These are phyloP conservation scores for Scenedesmus sp. DNA, from an alignment of 163 green algal species.

Conservation along the genomic window DNA sequence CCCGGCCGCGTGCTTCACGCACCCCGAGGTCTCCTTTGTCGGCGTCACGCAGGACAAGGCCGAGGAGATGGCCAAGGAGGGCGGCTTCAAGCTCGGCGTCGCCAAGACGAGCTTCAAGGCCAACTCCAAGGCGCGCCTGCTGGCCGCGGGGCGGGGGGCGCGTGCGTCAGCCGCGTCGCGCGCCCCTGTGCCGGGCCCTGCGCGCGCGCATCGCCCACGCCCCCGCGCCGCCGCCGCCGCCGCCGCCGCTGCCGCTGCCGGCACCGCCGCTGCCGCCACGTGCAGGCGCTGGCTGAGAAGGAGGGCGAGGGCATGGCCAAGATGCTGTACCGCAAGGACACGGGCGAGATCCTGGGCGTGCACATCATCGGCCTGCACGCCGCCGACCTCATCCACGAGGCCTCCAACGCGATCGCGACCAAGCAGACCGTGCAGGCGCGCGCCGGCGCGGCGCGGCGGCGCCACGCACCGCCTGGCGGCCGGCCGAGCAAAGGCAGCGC, in stretches of 20 bases:
- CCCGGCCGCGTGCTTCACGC: constrained; percentile 99
- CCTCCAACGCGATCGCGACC: constrained; percentile 95
- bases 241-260: too few relatives aligned
- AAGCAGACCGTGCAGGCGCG: constrained; percentile 82
- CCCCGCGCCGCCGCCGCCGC: too few relatives aligned
- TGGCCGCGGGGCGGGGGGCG: too few relatives aligned
- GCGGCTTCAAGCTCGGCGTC: constrained; percentile 84
- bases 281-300: constrained; percentile 93
- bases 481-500: neutral
- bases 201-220: too few relatives aligned
- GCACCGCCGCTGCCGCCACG: too few relatives aligned
- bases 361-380: constrained; percentile 99
- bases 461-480: neutral
- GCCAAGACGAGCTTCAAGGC: constrained; percentile 99
- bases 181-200: too few relatives aligned
- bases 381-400: constrained; percentile 99
- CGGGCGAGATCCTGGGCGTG: constrained; percentile 97
- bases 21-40: constrained; percentile 95
- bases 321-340: constrained; percentile 98
- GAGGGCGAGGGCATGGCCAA: constrained; percentile 98
- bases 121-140: constrained; percentile 91
- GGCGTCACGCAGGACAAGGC: constrained; percentile 92
- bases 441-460: neutral
- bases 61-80: constrained; percentile 86
- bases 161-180: neutral